Conservation (phyloP, 1,284 basidiomycete species). For the Exsudoporus floridanus region DNA sequence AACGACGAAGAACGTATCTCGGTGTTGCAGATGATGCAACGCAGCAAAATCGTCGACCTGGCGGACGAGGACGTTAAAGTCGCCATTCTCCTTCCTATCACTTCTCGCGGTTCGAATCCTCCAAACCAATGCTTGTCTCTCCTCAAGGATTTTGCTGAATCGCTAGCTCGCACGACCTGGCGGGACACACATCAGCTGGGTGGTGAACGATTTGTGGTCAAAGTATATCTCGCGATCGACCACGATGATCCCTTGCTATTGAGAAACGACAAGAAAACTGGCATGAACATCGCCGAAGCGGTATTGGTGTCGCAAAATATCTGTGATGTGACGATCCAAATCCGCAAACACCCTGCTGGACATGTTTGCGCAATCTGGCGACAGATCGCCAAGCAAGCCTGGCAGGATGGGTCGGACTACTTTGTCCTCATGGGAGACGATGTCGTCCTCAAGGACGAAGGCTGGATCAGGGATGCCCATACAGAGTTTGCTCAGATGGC, state of each 20-base stretch:
- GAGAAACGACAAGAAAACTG: conserved; percentile 8
- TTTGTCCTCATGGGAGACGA: conserved; percentile 59
- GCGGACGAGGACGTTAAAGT: conserved; percentile 40
- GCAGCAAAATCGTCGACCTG: conserved; percentile 43
- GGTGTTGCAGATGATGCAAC: conserved; percentile 23
- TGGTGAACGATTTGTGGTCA: conserved; percentile 37
- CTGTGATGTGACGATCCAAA: conserved; percentile 37
- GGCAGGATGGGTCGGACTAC: conserved; percentile 50
- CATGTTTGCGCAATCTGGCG: conserved; percentile 57
- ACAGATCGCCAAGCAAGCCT: conserved; percentile 48
- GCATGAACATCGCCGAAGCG: conserved; percentile 38
- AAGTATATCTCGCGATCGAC: conserved; percentile 56
- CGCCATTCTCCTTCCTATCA: conserved; percentile 57
- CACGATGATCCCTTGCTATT: conserved; percentile 46
- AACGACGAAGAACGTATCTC: conserved; percentile 7
- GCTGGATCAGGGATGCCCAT: conserved; percentile 50
- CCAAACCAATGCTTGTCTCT: conserved; percentile 42
- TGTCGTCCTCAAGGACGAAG: conserved; percentile 47
- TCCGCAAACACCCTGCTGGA: conserved; percentile 43
- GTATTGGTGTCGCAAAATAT: conserved; percentile 41
- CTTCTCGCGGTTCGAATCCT: conserved; percentile 44
- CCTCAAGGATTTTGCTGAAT: conserved; percentile 44
- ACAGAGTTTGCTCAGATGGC: conserved; percentile 41
- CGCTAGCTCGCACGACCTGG: conserved; percentile 47
- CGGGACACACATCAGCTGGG: conserved; percentile 40